A percentile compares a stretch with the other conserved stretches of the same genome.
Evolutionary conservation across 352 stramenopile species (phyloP).

Genomic region (Pythium vanterpoolii): DNA sequence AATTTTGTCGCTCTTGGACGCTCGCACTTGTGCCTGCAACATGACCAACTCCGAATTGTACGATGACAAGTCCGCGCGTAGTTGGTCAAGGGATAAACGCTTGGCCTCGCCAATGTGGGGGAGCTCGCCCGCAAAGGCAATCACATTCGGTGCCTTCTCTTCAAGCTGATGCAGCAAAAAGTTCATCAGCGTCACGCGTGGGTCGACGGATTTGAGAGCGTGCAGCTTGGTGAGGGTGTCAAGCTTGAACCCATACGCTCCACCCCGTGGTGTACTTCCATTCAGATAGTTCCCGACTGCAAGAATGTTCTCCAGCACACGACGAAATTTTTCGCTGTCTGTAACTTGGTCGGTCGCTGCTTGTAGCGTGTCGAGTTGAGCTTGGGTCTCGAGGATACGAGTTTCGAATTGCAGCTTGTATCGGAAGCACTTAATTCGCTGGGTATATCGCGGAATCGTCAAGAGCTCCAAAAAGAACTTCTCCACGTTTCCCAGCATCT

Average conservation of each 20-base stretch:
- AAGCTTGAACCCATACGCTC: conserved; percentile 91
- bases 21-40: conserved; percentile 79
- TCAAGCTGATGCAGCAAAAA: conserved; percentile 76
- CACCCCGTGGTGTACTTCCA: conserved; percentile 80
- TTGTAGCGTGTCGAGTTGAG: conserved; percentile 77
- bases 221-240: conserved; percentile 89
- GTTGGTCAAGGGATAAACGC: conserved; percentile 75
- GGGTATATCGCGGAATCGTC: conserved; percentile 83
- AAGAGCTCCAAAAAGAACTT: conserved; percentile 88
- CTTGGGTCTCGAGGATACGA: conserved; percentile 78
- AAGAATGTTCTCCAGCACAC: conserved; percentile 81
- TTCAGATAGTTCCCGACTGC: conserved; percentile 93
- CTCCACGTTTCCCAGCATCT: conserved; percentile 84
- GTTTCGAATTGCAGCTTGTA: conserved; percentile 87
- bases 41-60: conserved; percentile 85
- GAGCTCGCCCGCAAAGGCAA: conserved; percentile 75
- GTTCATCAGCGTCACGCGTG: conserved; percentile 79
- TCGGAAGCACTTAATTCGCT: conserved; percentile 86
- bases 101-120: conserved; percentile 78
- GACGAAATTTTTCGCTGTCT: conserved; percentile 78
- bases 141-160: conserved; percentile 71
- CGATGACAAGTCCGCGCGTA: conserved; percentile 71
- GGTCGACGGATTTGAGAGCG: conserved; percentile 79
- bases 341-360: conserved; percentile 77
- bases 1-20: conserved; percentile 73